These are phyloP conservation scores for Colletotrichum plurivorum DNA, from an alignment of 2,329 filamentous ascomycete genomes.

Conservation along the genomic window DNA sequence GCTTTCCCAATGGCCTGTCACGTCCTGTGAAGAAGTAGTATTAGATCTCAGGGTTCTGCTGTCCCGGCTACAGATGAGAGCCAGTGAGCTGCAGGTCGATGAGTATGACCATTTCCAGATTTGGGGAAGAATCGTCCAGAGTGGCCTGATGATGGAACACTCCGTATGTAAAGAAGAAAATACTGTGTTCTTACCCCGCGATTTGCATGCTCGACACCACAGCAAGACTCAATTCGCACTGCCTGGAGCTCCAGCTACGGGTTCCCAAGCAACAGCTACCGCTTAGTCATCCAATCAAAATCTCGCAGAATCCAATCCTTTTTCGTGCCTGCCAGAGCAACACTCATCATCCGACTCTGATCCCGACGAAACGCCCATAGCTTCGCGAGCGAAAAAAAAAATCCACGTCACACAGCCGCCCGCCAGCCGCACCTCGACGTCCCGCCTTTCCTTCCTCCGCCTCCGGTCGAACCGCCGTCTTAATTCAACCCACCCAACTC, in stretches of 20 bases:
- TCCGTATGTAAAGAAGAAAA: not conserved
- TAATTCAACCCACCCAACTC: slow-evolving; percentile 35
- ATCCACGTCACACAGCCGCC: slow-evolving; percentile 34
- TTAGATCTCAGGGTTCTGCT: slow-evolving; percentile 23
- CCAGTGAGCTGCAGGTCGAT: slow-evolving; percentile 32
- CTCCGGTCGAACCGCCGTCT: slow-evolving; percentile 19
- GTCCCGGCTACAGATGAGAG: not conserved
- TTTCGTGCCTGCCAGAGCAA: slow-evolving; percentile 39
- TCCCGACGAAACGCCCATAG: slow-evolving; percentile 42
- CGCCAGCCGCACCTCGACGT: slow-evolving; percentile 20
- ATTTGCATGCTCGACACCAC: rapidly evolving
- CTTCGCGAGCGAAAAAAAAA: slow-evolving; percentile 35
- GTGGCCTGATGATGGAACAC: slow-evolving; percentile 28
- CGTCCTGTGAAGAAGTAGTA: slow-evolving; percentile 21
- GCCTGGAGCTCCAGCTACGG: slow-evolving; percentile 39
- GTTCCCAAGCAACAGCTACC: slow-evolving; percentile 20
- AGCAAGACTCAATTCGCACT: slow-evolving; percentile 35
- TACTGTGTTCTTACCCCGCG: slow-evolving; percentile 1
- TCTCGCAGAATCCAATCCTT: slow-evolving; percentile 43
- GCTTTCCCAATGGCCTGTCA: slow-evolving; percentile 17
- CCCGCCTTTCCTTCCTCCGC: slow-evolving; percentile 38
- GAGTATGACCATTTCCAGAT: slow-evolving; percentile 32
- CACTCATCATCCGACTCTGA: slow-evolving; percentile 49
- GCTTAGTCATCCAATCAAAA: slow-evolving; percentile 44
- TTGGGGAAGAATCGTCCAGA: slow-evolving; percentile 30